Evolutionary conservation across 192 early-diverging fungal genomes (phyloP), one percentile per base, ranked within the genome.

Genomic region (Coemansia sp.): DNA sequence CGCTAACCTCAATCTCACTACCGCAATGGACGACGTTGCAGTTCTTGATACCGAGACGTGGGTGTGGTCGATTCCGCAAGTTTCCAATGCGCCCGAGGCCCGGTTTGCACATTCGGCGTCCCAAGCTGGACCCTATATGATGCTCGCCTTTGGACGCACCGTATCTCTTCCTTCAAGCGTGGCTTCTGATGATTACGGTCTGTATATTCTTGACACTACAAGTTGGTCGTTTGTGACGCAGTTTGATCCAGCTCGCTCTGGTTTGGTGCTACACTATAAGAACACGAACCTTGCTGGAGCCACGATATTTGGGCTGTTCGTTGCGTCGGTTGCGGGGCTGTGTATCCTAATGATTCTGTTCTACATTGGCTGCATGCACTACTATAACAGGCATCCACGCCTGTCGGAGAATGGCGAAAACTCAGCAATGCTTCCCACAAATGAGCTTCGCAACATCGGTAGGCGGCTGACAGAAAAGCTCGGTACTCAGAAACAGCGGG

Each of bases 41-140:
- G 67, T 81, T 15, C 63, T 81, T 9, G 55, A 81, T 34, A 81
- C 66, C 0, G 51, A 54, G 12, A 69, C 80, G 3, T 81, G 80
- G 80, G 39, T 25, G 4, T 81, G 80, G 80, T 43, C 46, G 3
- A 45, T 18, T 13, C 70, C 70, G 11, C 27, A 45, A 2, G 58
- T 68, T 0, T 23, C 39, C 9, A 56, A 49, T 24, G 55, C 60
- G 1, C 70, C 76, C 11, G 30, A 47, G 7, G 66, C 64, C 4
- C 69, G 69, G 25, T 78, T 66, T 61, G 76, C 61, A 18, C 76
- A 78, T 50, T 37, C 76, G 15, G 76, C 76, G 0, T 21, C 40
- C 23, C 63, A 67, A n/a, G 70, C 70, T 0, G 76, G 70, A 5
- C 76, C 76, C 11, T 78, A 73, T 27, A 73, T 73, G 65, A 11